Conservation (phyloP, 108 stramenopile species). For the Fistulifera solaris region DNA sequence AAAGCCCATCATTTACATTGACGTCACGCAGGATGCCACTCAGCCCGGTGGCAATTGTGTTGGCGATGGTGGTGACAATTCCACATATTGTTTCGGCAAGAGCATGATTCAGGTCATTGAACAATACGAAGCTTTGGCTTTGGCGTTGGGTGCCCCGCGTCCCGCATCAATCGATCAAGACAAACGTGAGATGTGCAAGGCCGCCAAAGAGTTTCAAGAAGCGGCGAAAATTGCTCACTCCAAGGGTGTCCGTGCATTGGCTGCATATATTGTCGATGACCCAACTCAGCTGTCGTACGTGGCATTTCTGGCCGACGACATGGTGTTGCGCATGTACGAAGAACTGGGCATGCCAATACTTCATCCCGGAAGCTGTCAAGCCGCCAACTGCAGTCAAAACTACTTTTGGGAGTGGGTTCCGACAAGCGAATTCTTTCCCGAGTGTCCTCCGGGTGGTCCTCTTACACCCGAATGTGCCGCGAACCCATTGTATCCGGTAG, state of each 20-base stretch:
- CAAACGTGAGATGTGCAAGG: conserved; percentile 4
- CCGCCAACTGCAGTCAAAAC: background rate
- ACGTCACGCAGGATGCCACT: conserved; percentile 2
- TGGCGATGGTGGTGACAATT: background rate
- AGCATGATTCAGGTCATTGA: conserved; percentile 14
- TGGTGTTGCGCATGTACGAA: conserved; percentile 19
- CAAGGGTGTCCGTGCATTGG: conserved; percentile 13
- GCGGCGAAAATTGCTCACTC: conserved; percentile 2
- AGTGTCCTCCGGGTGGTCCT: too few relatives aligned
- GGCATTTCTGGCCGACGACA: conserved; percentile 9
- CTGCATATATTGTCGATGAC: too few relatives aligned
- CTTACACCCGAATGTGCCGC: too few relatives aligned
- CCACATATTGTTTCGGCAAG: background rate
- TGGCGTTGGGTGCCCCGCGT: background rate
- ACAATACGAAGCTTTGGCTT: conserved; percentile 7
- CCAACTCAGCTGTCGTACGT: too few relatives aligned
- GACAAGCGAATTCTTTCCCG: too few relatives aligned
- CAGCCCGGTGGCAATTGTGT: conserved; percentile 6
- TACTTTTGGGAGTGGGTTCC: conserved; percentile 15
- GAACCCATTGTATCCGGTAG: too few relatives aligned
- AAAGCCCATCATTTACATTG: conserved; percentile 13
- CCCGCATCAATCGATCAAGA: conserved; percentile 7
- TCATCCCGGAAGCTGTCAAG: background rate
- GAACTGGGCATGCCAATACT: conserved; percentile 14
- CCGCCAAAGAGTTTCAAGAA: conserved; percentile 4